phyloP scores from a whole-genome alignment of 2,329 filamentous ascomycete genomes.

The Macrophomina tecta region DNA sequence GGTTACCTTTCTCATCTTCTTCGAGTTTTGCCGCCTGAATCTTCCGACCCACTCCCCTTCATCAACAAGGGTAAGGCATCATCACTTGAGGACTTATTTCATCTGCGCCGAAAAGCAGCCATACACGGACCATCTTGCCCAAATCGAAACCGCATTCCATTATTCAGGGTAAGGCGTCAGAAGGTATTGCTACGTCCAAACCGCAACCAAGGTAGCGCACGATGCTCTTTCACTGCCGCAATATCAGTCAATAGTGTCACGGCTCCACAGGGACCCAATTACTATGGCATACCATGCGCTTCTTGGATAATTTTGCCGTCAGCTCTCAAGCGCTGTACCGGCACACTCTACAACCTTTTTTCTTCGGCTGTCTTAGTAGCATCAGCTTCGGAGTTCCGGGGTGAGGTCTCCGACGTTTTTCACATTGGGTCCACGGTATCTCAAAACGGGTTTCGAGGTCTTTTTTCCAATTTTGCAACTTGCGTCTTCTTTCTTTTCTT shows the following conservation, averaged over 20 bases:
- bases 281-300: background rate
- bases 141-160: background rate
- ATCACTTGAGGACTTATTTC: slow-evolving; percentile 9
- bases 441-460: background rate
- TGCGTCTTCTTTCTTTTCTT: background rate
- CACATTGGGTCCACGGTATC: background rate
- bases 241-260: background rate
- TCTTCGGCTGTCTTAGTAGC: slow-evolving; percentile 13
- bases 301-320: background rate
- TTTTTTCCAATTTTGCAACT: background rate
- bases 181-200: slow-evolving; percentile 24
- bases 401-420: background rate
- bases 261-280: background rate
- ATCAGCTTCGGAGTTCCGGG: slow-evolving; percentile 10
- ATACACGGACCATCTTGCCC: background rate
- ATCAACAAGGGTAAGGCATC: slow-evolving; percentile 28
- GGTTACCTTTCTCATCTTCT: slow-evolving; percentile 27
- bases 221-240: slow-evolving; percentile 6
- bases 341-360: background rate
- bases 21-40: slow-evolving; percentile 10
- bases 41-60: slow-evolving; percentile 17
- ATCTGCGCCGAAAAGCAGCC: slow-evolving; percentile 5
- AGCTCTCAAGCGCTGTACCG: slow-evolving; percentile 15
- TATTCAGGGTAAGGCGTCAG: slow-evolving; percentile 23
- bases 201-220: background rate